phyloP scores from a whole-genome alignment of 805 yeast genomes.

The Nakazawaea holstii region DNA sequence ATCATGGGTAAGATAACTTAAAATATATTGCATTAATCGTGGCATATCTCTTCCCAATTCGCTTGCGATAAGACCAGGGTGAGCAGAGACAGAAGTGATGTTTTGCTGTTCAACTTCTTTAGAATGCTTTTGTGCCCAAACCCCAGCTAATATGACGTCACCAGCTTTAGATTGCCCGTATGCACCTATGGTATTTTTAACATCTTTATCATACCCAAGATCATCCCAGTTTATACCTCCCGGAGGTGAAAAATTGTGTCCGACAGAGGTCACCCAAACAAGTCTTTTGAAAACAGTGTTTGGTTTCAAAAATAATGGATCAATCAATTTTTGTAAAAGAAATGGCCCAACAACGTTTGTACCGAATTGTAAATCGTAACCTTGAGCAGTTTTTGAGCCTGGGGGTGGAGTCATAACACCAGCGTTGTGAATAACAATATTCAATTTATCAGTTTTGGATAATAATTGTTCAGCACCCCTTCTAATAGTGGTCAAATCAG shows the following conservation, averaged over 20 bases:
- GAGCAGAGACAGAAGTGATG: conserved; percentile 25
- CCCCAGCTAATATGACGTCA: conserved; percentile 27
- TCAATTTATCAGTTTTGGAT: conserved; percentile 21
- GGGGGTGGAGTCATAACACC: conserved; percentile 38
- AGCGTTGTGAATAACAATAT: conserved; percentile 37
- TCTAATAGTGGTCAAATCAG: conserved; percentile 37
- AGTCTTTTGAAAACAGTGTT: conserved; percentile 24
- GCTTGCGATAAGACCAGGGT: too few species aligned
- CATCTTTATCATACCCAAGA: not conserved
- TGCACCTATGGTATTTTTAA: not conserved
- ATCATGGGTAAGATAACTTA: conserved; percentile 15
- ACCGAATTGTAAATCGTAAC: conserved; percentile 41
- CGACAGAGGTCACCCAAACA: conserved; percentile 40
- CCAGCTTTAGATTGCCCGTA: conserved; percentile 37
- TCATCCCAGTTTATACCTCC: conserved; percentile 14
- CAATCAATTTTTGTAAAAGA: conserved; percentile 33
- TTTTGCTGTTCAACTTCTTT: conserved; percentile 20
- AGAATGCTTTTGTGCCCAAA: conserved; percentile 26
- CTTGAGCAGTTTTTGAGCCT: conserved; percentile 32
- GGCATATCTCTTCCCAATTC: too few species aligned
- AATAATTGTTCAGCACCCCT: conserved; percentile 28
- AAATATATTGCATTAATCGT: too few species aligned
- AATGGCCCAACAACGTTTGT: conserved; percentile 43
- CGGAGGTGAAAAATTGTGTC: conserved; percentile 22
- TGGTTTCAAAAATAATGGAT: conserved; percentile 30